Evolutionary conservation across 208 protist species (phyloP).

Genomic region (Willaertia magna): DNA sequence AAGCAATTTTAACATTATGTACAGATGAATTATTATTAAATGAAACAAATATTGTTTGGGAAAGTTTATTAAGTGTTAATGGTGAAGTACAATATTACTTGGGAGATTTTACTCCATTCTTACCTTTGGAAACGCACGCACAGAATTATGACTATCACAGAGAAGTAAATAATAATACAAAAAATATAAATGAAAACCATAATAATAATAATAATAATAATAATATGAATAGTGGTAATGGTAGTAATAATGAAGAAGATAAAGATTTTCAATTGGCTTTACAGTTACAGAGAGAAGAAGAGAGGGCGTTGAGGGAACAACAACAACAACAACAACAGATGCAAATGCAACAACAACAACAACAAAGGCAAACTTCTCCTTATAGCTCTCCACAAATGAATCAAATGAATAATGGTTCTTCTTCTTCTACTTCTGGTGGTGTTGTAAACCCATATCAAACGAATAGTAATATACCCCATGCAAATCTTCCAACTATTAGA

Average conservation of each 20-base stretch:
- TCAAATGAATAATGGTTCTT: no score
- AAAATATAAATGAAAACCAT: background rate
- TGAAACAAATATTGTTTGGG: conserved; percentile 6
- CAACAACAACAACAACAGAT: background rate
- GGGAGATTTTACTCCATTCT: conserved; percentile 5
- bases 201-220: no score
- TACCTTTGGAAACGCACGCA: background rate
- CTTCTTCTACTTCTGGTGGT: background rate
- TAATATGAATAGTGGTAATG: no score
- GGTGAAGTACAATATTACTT: background rate
- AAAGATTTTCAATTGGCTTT: background rate
- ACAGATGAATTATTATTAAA: background rate
- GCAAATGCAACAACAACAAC: background rate
- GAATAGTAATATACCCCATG: background rate
- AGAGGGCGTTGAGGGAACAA: background rate
- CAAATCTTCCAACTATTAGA: background rate
- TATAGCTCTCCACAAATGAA: background rate
- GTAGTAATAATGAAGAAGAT: background rate
- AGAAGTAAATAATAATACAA: background rate
- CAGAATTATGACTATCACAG: background rate
- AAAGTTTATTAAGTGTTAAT: background rate
- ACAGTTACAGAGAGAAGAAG: background rate
- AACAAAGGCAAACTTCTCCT: background rate
- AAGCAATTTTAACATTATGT: background rate
- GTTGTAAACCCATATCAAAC: background rate